A percentile compares a stretch with the other conserved stretches of the same genome.
Conservation (phyloP, 192 early-diverging fungal species). For the Podila minutissima region DNA sequence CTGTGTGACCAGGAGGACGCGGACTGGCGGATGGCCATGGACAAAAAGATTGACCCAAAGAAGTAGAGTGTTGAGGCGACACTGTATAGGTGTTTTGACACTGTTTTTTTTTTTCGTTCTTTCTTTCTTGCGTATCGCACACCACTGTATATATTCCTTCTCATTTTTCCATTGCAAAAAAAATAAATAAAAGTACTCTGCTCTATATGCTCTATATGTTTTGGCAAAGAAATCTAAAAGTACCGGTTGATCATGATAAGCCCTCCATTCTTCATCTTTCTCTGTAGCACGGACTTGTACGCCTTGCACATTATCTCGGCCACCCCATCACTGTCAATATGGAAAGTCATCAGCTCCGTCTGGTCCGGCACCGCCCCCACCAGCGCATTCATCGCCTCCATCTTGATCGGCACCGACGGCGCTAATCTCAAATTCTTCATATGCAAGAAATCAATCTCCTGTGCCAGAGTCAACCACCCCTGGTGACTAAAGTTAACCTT, state of each 20-base stretch:
- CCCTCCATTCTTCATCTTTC: neutral
- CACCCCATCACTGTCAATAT: neutral
- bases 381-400: slow-evolving; percentile 24
- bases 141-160: too few relatives aligned
- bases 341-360: neutral
- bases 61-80: too few relatives aligned
- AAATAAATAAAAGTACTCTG: too few relatives aligned
- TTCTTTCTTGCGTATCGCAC: too few relatives aligned
- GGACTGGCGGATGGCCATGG: neutral
- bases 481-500: slow-evolving; percentile 33
- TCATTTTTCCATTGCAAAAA: too few relatives aligned
- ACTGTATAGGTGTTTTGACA: too few relatives aligned
- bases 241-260: neutral
- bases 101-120: too few relatives aligned
- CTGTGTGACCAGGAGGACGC: neutral
- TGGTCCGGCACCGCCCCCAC: slow-evolving; percentile 14
- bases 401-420: slow-evolving; percentile 23
- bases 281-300: neutral
- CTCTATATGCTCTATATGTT: too few relatives aligned
- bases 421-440: slow-evolving; percentile 24
- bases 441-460: slow-evolving; percentile 31
- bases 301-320: neutral
- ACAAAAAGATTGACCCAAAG: neutral
- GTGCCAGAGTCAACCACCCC: slow-evolving; percentile 41
- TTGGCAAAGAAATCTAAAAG: too few relatives aligned